Evolutionary conservation across 2,329 filamentous ascomycete species (phyloP).

Genomic region (Aureobasidium sp.): DNA sequence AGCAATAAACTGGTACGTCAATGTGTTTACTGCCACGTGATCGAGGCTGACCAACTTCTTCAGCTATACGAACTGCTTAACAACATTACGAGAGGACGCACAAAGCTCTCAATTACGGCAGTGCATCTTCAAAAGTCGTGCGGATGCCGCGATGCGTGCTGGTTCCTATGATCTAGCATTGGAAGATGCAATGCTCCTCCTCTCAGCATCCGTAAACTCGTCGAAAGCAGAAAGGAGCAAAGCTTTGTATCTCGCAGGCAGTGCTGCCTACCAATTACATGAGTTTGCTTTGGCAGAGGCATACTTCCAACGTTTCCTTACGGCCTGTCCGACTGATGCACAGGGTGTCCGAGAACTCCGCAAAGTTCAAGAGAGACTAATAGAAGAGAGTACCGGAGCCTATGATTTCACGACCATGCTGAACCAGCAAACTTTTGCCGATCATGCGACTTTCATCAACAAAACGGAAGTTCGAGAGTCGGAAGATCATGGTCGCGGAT

Average conservation of each 20-base stretch:
- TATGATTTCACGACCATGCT: slow-evolving; percentile 19
- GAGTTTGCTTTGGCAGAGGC: background rate
- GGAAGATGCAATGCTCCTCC: background rate
- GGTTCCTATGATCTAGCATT: background rate
- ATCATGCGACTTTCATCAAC: slow-evolving; percentile 16
- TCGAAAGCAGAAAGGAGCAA: background rate
- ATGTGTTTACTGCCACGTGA: background rate
- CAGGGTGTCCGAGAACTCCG: background rate
- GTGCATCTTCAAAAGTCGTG: background rate
- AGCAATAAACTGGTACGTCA: background rate
- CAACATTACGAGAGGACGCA: background rate
- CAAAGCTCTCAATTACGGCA: background rate
- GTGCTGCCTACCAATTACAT: background rate
- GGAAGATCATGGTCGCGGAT: slow-evolving; percentile 1
- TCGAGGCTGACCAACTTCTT: background rate
- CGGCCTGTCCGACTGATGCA: background rate
- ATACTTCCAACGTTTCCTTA: background rate
- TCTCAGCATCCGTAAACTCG: background rate
- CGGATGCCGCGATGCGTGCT: background rate
- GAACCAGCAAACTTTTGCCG: slow-evolving; percentile 8
- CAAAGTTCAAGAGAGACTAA: background rate
- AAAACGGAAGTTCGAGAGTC: background rate
- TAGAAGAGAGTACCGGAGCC: slow-evolving; percentile 9
- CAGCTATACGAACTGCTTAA: background rate
- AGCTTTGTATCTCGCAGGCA: background rate